phyloP scores from a whole-genome alignment of 2,329 filamentous ascomycete genomes.

The Botryotinia narcissicola region DNA sequence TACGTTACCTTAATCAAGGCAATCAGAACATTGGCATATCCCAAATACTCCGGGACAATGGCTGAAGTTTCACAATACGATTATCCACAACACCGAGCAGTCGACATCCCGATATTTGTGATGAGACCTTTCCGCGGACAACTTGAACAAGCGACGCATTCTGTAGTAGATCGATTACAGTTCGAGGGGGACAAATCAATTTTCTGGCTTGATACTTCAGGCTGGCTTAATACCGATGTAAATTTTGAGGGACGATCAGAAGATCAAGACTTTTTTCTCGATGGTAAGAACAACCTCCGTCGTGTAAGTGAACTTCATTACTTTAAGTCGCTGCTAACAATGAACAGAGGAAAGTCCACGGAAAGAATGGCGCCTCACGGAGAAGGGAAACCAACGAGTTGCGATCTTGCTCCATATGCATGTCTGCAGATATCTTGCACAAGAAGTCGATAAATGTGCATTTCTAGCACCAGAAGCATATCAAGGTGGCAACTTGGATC shows the following conservation, averaged over 20 bases:
- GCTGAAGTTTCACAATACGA: constrained; percentile 21
- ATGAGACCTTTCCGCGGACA: constrained; percentile 41
- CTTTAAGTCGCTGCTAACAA: neutral
- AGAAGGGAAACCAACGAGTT: constrained; percentile 39
- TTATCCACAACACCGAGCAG: constrained; percentile 28
- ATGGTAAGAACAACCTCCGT: constrained; percentile 23
- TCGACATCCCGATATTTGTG: constrained; percentile 40
- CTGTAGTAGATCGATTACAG: constrained; percentile 38
- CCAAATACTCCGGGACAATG: constrained; percentile 22
- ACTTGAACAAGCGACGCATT: constrained; percentile 38
- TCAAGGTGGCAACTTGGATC: constrained; percentile 25
- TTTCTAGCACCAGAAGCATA: constrained; percentile 39
- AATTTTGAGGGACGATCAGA: constrained; percentile 28
- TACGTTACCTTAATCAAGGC: constrained; percentile 41
- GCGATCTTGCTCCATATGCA: constrained; percentile 41
- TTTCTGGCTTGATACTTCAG: constrained; percentile 43
- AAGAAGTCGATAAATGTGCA: constrained; percentile 36
- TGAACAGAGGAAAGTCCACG: constrained; percentile 27
- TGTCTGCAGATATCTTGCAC: constrained; percentile 41
- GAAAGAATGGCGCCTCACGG: constrained; percentile 37
- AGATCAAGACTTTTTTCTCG: constrained; percentile 37
- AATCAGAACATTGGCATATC: constrained; percentile 36
- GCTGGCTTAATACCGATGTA: constrained; percentile 39
- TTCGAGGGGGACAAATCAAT: constrained; percentile 40
- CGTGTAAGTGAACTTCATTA: neutral